Evolutionary conservation across 2,329 filamentous ascomycete genomes (phyloP), one percentile per base, ranked within the genome.

Genomic region (Thielaviopsis populi): DNA sequence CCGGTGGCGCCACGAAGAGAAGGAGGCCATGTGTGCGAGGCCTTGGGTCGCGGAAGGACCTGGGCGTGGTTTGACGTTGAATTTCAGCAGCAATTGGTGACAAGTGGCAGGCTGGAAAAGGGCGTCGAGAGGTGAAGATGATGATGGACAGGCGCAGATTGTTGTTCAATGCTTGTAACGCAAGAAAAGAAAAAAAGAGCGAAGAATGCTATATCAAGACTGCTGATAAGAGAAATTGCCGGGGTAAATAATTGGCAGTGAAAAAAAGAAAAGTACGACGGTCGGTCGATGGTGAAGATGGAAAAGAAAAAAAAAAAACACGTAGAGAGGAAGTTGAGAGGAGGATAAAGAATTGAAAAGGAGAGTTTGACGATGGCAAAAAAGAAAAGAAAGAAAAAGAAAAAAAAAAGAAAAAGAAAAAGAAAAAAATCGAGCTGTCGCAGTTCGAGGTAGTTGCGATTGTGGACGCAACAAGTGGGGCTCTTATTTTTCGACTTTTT

Each of bases 1-100:
- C 61, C 68, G 75, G 69, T 74, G 75, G 69, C 77, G 73, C 77
- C 79, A 81, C 10, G 78, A 73, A 42, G 77, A 74, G 71, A 80
- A 80, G 68, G 65, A 66, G 19, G 65, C 59, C 65, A 66, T 66
- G 24, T 59, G 10, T 13, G n/a, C 41, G 59, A 27, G 41, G 42
- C 41, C 15, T 15, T 33, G 40, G 41, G 59, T 30, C 41, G 30
- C 42, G 24, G 24, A 33, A 0, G 41, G 22, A 19, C 40, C 56
- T n/a, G 24, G 24, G 15, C 2, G 13, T n/a, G 8, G 1, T 37
- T 13, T 37, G 1, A 27, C 3, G 7, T 3, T 0, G 15, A 37
- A 8, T 1, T 17, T 19, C 53, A 4, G 27, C 3, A 37, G 27
- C 17, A 37, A 56, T 37, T 33, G 30, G 53, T 37, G n/a, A 8